These are phyloP conservation scores for Kernera saxatilis DNA, from an alignment of 345 rosid species.

Conservation along the genomic window DNA sequence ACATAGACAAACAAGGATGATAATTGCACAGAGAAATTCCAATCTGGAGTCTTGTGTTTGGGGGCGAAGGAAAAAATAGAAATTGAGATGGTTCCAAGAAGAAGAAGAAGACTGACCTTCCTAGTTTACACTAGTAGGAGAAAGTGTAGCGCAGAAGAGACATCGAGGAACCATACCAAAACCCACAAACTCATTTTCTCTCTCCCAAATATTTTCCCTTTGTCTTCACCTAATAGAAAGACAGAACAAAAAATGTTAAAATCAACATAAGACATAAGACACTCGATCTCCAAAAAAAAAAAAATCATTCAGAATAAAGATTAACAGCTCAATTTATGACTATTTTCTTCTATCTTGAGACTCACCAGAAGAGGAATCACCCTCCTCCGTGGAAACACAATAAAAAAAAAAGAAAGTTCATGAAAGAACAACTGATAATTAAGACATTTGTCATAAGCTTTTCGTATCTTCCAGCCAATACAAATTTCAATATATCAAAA, in stretches of 20 bases:
- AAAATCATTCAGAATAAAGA: too few relatives aligned
- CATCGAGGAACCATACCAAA: conserved; percentile 46
- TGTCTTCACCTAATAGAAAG: too few relatives aligned
- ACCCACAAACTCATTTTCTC: too few relatives aligned
- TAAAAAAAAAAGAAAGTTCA: conserved; percentile 19
- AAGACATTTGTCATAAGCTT: background rate
- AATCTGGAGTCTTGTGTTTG: too few relatives aligned
- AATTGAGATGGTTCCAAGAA: background rate
- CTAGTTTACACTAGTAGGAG: conserved; percentile 89
- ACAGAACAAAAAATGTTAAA: too few relatives aligned
- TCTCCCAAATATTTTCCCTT: too few relatives aligned
- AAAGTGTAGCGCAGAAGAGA: conserved; percentile 80
- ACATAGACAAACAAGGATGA: background rate
- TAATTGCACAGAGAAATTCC: too few relatives aligned
- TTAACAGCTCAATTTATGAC: too few relatives aligned
- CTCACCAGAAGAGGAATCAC: conserved; percentile 37
- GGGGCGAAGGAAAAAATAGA: too few relatives aligned
- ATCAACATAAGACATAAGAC: too few relatives aligned
- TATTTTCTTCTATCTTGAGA: too few relatives aligned
- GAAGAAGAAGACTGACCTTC: conserved; percentile 66
- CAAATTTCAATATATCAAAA: background rate
- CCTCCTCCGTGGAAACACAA: conserved; percentile 15
- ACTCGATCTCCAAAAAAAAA: too few relatives aligned
- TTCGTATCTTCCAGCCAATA: background rate
- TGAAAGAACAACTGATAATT: conserved; percentile 9